phyloP scores from a whole-genome alignment of 2,329 filamentous ascomycete species.

The Chaetothyriales sp. region DNA sequence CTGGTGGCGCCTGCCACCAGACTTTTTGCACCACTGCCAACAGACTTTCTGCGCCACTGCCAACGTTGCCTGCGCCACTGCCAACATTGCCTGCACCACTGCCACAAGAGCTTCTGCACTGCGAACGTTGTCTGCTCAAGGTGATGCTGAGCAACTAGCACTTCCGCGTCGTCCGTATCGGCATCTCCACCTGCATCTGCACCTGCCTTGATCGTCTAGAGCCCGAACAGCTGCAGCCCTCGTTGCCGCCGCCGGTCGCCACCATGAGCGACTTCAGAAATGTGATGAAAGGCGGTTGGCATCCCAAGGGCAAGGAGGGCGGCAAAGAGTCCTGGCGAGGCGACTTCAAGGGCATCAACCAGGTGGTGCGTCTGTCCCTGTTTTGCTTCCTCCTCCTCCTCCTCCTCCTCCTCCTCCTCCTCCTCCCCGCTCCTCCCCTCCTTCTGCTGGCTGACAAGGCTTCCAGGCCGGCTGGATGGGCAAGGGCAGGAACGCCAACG shows the following conservation, averaged over 20 bases:
- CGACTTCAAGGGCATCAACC: constrained; percentile 45
- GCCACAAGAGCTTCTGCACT: too few species aligned
- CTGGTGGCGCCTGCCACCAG: too few species aligned
- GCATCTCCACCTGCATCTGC: not conserved
- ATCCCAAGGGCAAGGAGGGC: constrained; percentile 41
- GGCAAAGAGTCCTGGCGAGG: constrained; percentile 40
- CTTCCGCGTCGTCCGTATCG: too few species aligned
- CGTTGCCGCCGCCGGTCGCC: not conserved
- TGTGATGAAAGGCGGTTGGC: constrained; percentile 40
- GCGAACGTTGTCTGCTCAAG: too few species aligned
- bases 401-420: not conserved
- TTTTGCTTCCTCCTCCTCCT: not conserved
- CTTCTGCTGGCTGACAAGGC: not conserved
- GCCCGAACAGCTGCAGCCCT: not conserved
- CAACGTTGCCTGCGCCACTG: too few species aligned
- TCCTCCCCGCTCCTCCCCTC: not conserved
- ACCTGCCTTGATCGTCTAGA: not conserved
- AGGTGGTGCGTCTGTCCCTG: constrained; percentile 32
- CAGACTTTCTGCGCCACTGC: too few species aligned
- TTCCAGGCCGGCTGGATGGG: constrained; percentile 45
- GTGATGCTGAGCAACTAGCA: too few species aligned
- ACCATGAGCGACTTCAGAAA: constrained; percentile 36
- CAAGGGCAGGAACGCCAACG: constrained; percentile 36
- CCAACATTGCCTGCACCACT: too few species aligned
- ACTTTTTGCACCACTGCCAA: too few species aligned